phyloP scores from a whole-genome alignment of 177 flowering plant species.

The Tripterygium wilfordii region DNA sequence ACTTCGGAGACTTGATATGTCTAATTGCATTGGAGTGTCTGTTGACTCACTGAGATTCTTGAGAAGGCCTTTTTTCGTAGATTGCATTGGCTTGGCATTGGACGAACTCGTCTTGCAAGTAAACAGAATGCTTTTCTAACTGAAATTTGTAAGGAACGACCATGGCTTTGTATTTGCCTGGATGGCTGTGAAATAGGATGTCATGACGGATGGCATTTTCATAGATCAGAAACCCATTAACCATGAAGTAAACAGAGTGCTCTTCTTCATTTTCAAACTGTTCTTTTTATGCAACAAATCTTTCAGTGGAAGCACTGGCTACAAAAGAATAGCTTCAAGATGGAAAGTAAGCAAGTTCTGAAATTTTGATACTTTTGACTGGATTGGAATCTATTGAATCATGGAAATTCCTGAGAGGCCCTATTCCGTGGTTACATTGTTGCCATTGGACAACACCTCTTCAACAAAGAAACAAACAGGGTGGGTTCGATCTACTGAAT shows the following conservation, averaged over 20 bases:
- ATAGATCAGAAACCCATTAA: slow-evolving; percentile 1
- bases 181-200: slow-evolving; percentile 52
- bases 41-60: slow-evolving; percentile 9
- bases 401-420: no score
- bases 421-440: no score
- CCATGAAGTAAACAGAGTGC: neutral
- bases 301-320: no score
- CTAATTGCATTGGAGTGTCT: slow-evolving; percentile 26
- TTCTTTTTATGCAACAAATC: no score
- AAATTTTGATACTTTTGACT: no score
- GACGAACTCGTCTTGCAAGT: slow-evolving; percentile 19
- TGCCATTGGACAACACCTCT: no score
- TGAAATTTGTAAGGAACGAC: slow-evolving; percentile 16
- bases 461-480: no score
- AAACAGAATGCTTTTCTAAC: slow-evolving; percentile 6
- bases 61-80: slow-evolving; percentile 26
- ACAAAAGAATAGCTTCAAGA: no score
- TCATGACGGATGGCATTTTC: slow-evolving; percentile 39
- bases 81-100: slow-evolving; percentile 43
- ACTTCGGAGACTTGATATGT: slow-evolving; percentile 39
- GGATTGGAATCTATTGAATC: no score
- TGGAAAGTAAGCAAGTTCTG: no score
- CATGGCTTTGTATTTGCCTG: slow-evolving; percentile 35
- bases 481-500: no score
- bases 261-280: no score